These are phyloP conservation scores for Ophiorrhiza pumila DNA, from an alignment of 257 asterid genomes.

Conservation along the genomic window DNA sequence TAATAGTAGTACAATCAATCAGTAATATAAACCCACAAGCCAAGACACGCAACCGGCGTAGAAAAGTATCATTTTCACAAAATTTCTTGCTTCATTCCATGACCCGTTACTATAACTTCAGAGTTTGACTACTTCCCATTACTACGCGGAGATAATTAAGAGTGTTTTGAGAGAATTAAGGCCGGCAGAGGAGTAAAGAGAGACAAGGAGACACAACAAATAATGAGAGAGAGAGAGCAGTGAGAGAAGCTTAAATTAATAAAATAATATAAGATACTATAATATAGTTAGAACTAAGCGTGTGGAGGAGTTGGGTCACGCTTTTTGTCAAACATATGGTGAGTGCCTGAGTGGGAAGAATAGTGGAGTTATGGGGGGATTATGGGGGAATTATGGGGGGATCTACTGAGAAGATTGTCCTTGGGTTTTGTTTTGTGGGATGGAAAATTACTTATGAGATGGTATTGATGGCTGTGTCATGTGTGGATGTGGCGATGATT, in stretches of 20 bases:
- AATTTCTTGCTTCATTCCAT: constrained; percentile 32
- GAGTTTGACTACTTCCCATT: constrained; percentile 21
- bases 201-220: constrained; percentile 57
- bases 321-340: constrained; percentile 58
- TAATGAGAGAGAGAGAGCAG: constrained; percentile 33
- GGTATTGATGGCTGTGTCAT: neutral
- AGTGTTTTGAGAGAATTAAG: constrained; percentile 16
- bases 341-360: constrained; percentile 22
- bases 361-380: constrained; percentile 23
- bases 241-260: constrained; percentile 1
- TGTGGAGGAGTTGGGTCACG: constrained; percentile 21
- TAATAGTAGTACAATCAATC: neutral
- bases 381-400: neutral
- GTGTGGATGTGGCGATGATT: neutral
- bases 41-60: constrained; percentile 20
- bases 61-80: constrained; percentile 26
- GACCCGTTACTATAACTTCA: constrained; percentile 11
- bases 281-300: too few species aligned
- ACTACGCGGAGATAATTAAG: constrained; percentile 7
- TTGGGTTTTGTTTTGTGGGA: constrained; percentile 22
- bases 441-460: constrained; percentile 1
- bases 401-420: constrained; percentile 22
- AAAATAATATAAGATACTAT: neutral
- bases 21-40: constrained; percentile 23
- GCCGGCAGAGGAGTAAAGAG: constrained; percentile 33